Evolutionary conservation across 352 stramenopile genomes (phyloP), one percentile per base, ranked within the genome.

Genomic region (Aphanomyces cochlioides): DNA sequence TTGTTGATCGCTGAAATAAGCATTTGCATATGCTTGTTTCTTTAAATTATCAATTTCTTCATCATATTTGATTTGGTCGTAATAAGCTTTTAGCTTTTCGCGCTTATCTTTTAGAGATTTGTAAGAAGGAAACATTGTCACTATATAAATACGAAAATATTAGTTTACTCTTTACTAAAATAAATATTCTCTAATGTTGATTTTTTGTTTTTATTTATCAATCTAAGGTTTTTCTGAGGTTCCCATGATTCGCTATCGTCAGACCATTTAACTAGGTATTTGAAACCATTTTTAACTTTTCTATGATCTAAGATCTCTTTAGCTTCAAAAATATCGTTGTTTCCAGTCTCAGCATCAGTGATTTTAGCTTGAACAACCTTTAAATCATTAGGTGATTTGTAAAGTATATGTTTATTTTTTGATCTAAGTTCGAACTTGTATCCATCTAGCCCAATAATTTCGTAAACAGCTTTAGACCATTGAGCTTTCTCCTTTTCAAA

Each of bases 211-310:
- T 50, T 50, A 12, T 50, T 12, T 1, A 50, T 50, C 43, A 50
- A 50, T n/a, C 43, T 50, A n/a, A 50, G 43, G 43, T 50, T 50
- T n/a, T 50, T 50, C 17, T 50, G 43, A 50, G 43, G 43, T 50
- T 50, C 43, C 43, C 43, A 50, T n/a, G 43, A n/a, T n/a, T 50
- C 17, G 17, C 43, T 50, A 12, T 2, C 17, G 17, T 50, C 43
- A 50, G 10, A n/a, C 43, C 43, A 50, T 50, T n/a, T 12, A 50
- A 50, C 17, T n/a, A n/a, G 2, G 17, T 50, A 50, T 12, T n/a
- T 12, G 28, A 28, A 28, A 50, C 43, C 43, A 50, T 50, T 50
- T 12, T n/a, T 12, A n/a, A 50, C 10, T n/a, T 50, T 50, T n/a
- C 17, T n/a, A 2, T 50, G 43, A n/a, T 50, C 43, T 1, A 50